phyloP scores from a whole-genome alignment of 441 rosid genomes.

The Corymbia citriodora region DNA sequence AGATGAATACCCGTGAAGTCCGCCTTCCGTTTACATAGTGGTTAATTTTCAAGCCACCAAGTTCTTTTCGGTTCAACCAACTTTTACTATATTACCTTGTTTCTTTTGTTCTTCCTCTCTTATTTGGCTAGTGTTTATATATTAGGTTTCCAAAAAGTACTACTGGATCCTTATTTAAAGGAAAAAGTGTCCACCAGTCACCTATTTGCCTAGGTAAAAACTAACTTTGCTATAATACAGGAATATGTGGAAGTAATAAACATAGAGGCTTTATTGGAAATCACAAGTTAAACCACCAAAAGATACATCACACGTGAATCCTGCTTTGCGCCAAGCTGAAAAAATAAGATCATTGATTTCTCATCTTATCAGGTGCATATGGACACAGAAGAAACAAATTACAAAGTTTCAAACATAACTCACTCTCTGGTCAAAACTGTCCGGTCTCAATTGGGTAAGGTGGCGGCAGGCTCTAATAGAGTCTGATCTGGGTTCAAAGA shows the following conservation, averaged over 20 bases:
- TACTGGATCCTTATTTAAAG: background rate
- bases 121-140: background rate
- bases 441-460: conserved; percentile 12
- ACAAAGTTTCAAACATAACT: background rate
- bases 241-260: background rate
- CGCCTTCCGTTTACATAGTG: background rate
- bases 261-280: background rate
- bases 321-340: background rate
- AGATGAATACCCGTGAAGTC: too few species aligned
- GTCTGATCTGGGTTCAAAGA: conserved; percentile 38
- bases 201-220: background rate
- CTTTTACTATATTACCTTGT: background rate
- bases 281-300: background rate
- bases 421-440: conserved; percentile 3
- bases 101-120: background rate
- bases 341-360: background rate
- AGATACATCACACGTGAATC: background rate
- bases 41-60: background rate
- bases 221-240: background rate
- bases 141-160: background rate
- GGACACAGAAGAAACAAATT: background rate
- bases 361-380: background rate
- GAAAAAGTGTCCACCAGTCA: background rate
- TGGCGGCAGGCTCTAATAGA: conserved; percentile 42
- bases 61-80: background rate